Percentiles rank a stretch among this genome's conserved stretches.
Conservation (phyloP, 768 basidiomycete species). For the Hirschioporus abietinus region DNA sequence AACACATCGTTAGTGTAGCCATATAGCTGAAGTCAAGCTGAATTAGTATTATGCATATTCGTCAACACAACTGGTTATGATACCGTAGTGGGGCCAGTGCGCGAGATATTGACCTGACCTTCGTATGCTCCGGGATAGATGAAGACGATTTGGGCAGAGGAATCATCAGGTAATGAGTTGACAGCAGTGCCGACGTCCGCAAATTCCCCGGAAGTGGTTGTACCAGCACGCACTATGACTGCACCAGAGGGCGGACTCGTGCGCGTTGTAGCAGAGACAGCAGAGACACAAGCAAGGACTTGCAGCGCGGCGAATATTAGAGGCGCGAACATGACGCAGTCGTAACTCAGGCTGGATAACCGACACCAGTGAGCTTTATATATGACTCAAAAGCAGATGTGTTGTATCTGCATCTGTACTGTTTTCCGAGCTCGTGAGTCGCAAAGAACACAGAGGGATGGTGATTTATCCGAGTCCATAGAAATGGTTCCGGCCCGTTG, state of each 20-base stretch:
- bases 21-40: constrained; percentile 11
- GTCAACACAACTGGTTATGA: not conserved
- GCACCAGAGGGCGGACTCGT: constrained; percentile 39
- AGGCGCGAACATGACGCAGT: not conserved
- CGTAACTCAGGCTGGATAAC: not conserved
- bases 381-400: not conserved
- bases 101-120: constrained; percentile 41
- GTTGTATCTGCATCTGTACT: not conserved
- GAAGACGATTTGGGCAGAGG: constrained; percentile 34
- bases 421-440: not conserved
- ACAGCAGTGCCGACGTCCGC: constrained; percentile 36
- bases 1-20: constrained; percentile 18
- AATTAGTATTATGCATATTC: not conserved
- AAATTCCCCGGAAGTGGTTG: constrained; percentile 35
- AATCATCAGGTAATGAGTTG: constrained; percentile 35
- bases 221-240: constrained; percentile 35
- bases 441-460: not conserved
- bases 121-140: constrained; percentile 43
- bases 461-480: not conserved
- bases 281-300: constrained; percentile 11
- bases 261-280: constrained; percentile 29
- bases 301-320: not conserved
- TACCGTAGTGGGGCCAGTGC: constrained; percentile 39
- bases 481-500: not conserved
- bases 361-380: not conserved